Percentiles rank a stretch among this genome's conserved stretches.
Conservation (phyloP, 2,329 filamentous ascomycete species). For the Botrytis byssoidea region DNA sequence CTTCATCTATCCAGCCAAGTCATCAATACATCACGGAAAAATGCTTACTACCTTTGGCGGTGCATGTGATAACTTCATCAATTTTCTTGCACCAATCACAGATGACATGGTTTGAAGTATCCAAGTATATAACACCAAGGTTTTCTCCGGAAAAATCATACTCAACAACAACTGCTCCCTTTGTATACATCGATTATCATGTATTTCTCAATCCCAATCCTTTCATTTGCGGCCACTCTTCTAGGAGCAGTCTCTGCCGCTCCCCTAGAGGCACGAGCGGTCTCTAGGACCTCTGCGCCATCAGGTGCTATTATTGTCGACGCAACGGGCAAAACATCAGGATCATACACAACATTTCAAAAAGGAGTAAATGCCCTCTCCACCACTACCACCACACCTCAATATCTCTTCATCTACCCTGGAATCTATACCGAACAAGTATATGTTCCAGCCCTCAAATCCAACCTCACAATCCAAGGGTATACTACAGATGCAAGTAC, state of each 20-base stretch:
- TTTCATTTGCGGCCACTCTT: slow-evolving; percentile 5
- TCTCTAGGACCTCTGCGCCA: slow-evolving; percentile 43
- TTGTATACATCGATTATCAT: background rate
- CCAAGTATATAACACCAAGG: background rate
- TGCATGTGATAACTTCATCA: background rate
- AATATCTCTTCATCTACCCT: slow-evolving; percentile 55
- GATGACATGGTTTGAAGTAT: background rate
- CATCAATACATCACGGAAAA: background rate
- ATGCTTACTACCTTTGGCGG: background rate
- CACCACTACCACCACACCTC: slow-evolving; percentile 43
- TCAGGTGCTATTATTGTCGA: slow-evolving; percentile 47
- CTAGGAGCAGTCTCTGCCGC: slow-evolving; percentile 2
- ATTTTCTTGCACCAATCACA: slow-evolving; percentile 11
- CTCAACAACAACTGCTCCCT: background rate
- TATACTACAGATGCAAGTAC: slow-evolving; percentile 47
- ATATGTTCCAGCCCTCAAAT: slow-evolving; percentile 48
- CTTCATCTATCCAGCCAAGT: background rate
- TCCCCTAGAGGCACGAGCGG: slow-evolving; percentile 9
- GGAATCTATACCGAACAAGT: slow-evolving; percentile 59
- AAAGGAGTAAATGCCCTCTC: slow-evolving; percentile 41
- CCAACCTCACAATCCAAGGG: slow-evolving; percentile 53
- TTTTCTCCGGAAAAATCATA: background rate
- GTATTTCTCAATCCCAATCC: slow-evolving; percentile 2
- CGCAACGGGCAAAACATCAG: slow-evolving; percentile 40
- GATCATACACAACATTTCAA: slow-evolving; percentile 28